Percentiles rank a stretch among this genome's conserved stretches.
These are phyloP conservation scores for Trichosporon coremiiforme DNA, from an alignment of 1,284 basidiomycete genomes.

Conservation along the genomic window DNA sequence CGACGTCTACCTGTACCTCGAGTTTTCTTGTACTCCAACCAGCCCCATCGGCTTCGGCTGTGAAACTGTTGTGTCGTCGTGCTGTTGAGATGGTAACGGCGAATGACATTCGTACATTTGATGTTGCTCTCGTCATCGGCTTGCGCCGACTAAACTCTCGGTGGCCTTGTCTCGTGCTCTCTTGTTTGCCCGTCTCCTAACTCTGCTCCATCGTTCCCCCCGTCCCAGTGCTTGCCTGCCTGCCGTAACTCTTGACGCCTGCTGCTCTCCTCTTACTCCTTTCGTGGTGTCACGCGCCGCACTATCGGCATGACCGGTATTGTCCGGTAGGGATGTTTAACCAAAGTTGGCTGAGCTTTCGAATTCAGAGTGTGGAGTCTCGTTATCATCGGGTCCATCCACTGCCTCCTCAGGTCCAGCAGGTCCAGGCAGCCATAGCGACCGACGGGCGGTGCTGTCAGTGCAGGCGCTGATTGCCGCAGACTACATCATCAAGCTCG, in stretches of 20 bases:
- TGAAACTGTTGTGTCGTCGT: neutral
- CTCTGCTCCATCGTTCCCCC: neutral
- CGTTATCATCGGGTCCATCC: neutral
- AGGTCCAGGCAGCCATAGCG: too few species aligned
- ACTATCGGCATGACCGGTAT: neutral
- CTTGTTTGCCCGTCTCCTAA: too few species aligned
- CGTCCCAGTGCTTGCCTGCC: too few species aligned
- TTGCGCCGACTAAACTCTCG: neutral
- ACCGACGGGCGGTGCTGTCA: neutral
- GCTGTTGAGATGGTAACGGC: constrained; percentile 1
- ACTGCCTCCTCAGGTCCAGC: neutral
- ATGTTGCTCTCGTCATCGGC: constrained; percentile 12
- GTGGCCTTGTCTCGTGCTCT: neutral
- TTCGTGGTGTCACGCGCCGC: neutral
- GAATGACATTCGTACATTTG: neutral
- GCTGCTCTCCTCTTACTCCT: neutral
- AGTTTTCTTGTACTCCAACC: neutral
- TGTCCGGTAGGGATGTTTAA: neutral
- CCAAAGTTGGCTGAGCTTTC: neutral
- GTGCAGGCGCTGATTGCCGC: too few species aligned
- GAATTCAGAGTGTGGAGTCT: neutral
- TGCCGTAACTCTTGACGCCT: neutral
- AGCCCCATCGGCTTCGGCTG: neutral
- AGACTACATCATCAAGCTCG: too few species aligned
- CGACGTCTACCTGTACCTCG: neutral